phyloP scores from a whole-genome alignment of 441 rosid genomes.

The Croton laevigatus region DNA sequence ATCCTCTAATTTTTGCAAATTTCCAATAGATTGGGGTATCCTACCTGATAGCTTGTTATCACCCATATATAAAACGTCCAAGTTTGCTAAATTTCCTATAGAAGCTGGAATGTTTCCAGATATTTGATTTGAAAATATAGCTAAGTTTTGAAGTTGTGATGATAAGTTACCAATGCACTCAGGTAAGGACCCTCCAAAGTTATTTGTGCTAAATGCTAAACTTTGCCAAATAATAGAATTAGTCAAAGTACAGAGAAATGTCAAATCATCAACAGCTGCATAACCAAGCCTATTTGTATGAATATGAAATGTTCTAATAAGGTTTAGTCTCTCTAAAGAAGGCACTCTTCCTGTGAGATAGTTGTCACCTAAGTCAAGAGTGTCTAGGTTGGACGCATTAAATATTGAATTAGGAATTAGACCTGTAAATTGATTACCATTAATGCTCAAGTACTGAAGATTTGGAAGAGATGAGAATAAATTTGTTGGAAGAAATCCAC shows the following conservation, averaged over 20 bases:
- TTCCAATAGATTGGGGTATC: constrained; percentile 35
- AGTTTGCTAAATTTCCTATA: constrained; percentile 24
- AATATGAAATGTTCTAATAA: not conserved
- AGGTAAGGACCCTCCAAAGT: not conserved
- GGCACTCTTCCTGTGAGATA: constrained; percentile 25
- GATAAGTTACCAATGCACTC: constrained; percentile 8
- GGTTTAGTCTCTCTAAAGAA: constrained; percentile 1
- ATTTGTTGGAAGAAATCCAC: constrained; percentile 3
- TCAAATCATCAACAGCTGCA: constrained; percentile 24
- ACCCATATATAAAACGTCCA: constrained; percentile 13
- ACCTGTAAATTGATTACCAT: constrained; percentile 13
- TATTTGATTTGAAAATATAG: too few relatives aligned
- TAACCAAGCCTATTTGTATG: constrained; percentile 19
- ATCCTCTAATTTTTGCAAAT: constrained; percentile 21
- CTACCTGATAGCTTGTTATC: constrained; percentile 26
- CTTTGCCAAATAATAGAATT: too few relatives aligned
- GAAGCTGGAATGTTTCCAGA: constrained; percentile 32
- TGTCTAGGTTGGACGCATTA: constrained; percentile 3
- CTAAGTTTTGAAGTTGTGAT: not conserved
- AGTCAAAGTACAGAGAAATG: constrained; percentile 25
- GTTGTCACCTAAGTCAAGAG: not conserved
- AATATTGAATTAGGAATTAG: constrained; percentile 12
- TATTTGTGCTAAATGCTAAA: too few relatives aligned
- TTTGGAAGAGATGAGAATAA: constrained; percentile 4
- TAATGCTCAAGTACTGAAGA: not conserved